Percentiles rank a stretch among this genome's conserved stretches.
These are phyloP conservation scores for Biscogniauxia sp. DNA, from an alignment of 2,329 filamentous ascomycete genomes.

Conservation along the genomic window DNA sequence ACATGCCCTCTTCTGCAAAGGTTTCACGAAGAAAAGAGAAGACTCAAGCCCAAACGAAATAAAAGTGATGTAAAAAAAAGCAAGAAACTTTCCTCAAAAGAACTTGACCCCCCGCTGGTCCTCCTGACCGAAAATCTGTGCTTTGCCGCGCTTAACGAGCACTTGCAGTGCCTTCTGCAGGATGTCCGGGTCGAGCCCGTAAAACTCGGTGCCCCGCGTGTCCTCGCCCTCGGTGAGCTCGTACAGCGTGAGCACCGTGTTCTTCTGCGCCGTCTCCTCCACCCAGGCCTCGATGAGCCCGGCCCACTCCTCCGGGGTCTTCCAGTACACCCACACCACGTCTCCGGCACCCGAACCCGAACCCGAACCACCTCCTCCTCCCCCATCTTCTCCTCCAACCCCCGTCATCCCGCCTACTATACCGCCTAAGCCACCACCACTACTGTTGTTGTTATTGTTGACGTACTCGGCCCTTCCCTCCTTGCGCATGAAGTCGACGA, in stretches of 20 bases:
- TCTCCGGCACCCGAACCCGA: conserved; percentile 43
- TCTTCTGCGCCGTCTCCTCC: conserved; percentile 85
- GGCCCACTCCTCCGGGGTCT: conserved; percentile 88
- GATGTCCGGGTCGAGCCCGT: conserved; percentile 82
- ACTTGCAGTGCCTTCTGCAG: conserved; percentile 76
- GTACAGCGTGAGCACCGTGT: conserved; percentile 85
- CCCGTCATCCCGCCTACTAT: neutral
- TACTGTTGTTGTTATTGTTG: conserved; percentile 9
- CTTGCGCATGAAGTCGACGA: conserved; percentile 58
- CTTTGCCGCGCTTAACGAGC: conserved; percentile 85
- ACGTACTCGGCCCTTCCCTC: conserved; percentile 68
- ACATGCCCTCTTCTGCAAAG: neutral
- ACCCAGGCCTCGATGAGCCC: conserved; percentile 74
- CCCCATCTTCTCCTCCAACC: conserved; percentile 34
- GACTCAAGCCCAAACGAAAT: too few species aligned
- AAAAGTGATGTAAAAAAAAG: too few species aligned
- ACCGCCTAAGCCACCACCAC: conserved; percentile 20
- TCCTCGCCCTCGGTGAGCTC: conserved; percentile 87
- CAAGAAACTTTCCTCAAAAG: conserved; percentile 57
- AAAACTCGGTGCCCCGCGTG: conserved; percentile 70
- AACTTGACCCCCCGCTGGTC: conserved; percentile 94
- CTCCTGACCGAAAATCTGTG: conserved; percentile 88
- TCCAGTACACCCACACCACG: conserved; percentile 78
- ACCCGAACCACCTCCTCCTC: conserved; percentile 31
- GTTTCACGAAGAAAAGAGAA: neutral